A percentile compares a stretch with the other conserved stretches of the same genome.
These are phyloP conservation scores for Saccharomycopsis crataegensis DNA, from an alignment of 1,139 yeast genomes.

Conservation along the genomic window DNA sequence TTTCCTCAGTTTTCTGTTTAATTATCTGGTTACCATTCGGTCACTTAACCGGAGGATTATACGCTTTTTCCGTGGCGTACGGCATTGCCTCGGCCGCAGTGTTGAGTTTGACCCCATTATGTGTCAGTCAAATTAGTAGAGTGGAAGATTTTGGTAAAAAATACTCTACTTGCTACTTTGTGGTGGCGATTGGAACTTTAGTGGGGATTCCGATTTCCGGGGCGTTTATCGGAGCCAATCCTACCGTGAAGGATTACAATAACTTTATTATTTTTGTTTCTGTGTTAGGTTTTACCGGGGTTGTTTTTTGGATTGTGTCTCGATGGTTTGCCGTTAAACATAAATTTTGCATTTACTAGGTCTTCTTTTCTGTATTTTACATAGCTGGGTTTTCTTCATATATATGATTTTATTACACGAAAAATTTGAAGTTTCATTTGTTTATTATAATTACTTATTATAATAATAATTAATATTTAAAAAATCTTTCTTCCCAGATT, in stretches of 20 bases:
- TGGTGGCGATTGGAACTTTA: conserved; percentile 52
- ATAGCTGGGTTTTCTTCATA: no score
- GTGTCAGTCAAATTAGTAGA: conserved; percentile 55
- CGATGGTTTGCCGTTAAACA: conserved; percentile 16
- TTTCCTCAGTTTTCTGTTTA: conserved; percentile 36
- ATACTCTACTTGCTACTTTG: conserved; percentile 61
- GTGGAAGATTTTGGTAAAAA: conserved; percentile 62
- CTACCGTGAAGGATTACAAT: conserved; percentile 5
- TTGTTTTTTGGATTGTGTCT: conserved; percentile 7
- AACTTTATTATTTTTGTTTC: conserved; percentile 14
- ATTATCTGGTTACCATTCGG: conserved; percentile 53
- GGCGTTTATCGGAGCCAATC: conserved; percentile 33
- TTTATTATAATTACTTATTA: neutral
- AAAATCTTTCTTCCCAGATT: neutral
- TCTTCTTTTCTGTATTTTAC: neutral
- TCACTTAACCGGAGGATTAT: conserved; percentile 30
- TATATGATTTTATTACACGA: no score
- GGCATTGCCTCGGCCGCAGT: conserved; percentile 49
- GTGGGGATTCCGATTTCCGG: conserved; percentile 45
- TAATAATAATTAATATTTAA: neutral
- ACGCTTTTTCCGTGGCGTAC: conserved; percentile 41
- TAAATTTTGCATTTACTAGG: conserved; percentile 11
- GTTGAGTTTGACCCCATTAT: conserved; percentile 40
- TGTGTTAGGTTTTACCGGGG: conserved; percentile 12
- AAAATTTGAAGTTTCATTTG: no score